Conservation (phyloP, 805 yeast species). For the Candida vaughaniae region DNA sequence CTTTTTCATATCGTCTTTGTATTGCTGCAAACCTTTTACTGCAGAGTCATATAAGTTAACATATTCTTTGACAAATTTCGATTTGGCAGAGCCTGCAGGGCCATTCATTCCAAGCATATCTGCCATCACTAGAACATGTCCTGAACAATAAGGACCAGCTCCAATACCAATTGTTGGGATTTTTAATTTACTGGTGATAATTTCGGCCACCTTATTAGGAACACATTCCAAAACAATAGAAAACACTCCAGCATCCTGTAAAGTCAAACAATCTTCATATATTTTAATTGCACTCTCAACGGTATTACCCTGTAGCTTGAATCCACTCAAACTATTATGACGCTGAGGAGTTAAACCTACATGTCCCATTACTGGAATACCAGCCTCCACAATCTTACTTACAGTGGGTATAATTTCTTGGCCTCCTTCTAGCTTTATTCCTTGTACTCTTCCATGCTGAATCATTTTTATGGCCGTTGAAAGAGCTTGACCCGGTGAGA, state of each 20-base stretch:
- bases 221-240: conserved; percentile 80
- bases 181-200: conserved; percentile 55
- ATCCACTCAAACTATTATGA: conserved; percentile 77
- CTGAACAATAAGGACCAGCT: conserved; percentile 81
- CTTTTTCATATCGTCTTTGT: conserved; percentile 57
- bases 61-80: conserved; percentile 76
- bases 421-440: conserved; percentile 86
- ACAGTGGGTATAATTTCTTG: conserved; percentile 55
- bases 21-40: conserved; percentile 50
- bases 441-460: conserved; percentile 57
- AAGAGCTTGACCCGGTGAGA: conserved; percentile 60
- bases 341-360: conserved; percentile 92
- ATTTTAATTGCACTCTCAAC: conserved; percentile 53
- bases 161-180: conserved; percentile 96
- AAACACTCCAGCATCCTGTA: conserved; percentile 78
- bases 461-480: conserved; percentile 55
- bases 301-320: conserved; percentile 77
- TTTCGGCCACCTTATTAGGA: conserved; percentile 68
- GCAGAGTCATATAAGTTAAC: conserved; percentile 50
- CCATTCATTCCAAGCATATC: conserved; percentile 79
- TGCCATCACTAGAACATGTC: conserved; percentile 86
- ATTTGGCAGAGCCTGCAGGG: conserved; percentile 43
- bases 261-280: conserved; percentile 61
- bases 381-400: conserved; percentile 55
- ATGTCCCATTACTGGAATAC: conserved; percentile 90